Evolutionary conservation across 768 basidiomycete genomes (phyloP), one percentile per base, ranked within the genome.

Genomic region (Punctularia strigosozonata): DNA sequence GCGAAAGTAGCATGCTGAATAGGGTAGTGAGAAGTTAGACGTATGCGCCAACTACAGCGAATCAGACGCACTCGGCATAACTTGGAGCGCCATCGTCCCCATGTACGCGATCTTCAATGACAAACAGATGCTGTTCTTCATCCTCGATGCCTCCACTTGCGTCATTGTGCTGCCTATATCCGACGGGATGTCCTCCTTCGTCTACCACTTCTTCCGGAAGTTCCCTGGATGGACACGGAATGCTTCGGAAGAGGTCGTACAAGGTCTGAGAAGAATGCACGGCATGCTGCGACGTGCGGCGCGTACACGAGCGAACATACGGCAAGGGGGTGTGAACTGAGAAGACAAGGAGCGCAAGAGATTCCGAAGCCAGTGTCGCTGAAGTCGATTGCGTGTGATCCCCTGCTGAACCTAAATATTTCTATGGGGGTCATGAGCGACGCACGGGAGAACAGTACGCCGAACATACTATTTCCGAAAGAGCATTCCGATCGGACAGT

Each of bases 201-300:
- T 50, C 52, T 26, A 57, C 38, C 13, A 56, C 44, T 46, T 78
- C 72, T 22, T 52, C 46, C 1, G 69, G 65, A 18, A 73, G 54
- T 28, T 75, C 69, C 25, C 71, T 75, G 3, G 75, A 77, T 4
- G 64, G 51, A 46, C 87, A 88, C 17, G 77, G 73, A 20, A 89
- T 69, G 21, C 58, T 56, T 4, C 64, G 57, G 40, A 69, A 69
- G 10, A 88, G 53, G 43, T 85, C 78, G 15, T 64, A 68, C 3
- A 90, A 68, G 0, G 76, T 81, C 49, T 87, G 80, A 4, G 77
- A 77, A n/a, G 82, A 77, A 13, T 80, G 53, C 5, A 83, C 52
- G 8, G 67, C 70, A 50, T 86, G 81, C 47, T 79, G 79, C 6
- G 84, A 86, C 41, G 67, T 59, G 25, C 80, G 78, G 34, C 63